A percentile compares a stretch with the other conserved stretches of the same genome.
phyloP scores from a whole-genome alignment of 1,284 basidiomycete species.

The Ganoderma lingzhi region DNA sequence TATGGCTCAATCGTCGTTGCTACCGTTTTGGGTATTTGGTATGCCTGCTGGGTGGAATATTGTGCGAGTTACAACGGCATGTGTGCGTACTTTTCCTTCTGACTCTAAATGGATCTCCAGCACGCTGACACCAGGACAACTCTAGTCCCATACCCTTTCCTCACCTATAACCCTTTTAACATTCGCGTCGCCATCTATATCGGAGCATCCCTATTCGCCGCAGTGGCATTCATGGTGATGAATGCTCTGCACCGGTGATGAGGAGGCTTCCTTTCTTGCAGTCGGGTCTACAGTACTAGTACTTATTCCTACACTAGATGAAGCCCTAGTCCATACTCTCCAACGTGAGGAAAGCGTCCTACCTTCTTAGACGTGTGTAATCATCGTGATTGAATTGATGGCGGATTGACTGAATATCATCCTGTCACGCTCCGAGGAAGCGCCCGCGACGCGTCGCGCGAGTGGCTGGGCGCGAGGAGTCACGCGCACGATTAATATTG shows the following conservation, averaged over 20 bases:
- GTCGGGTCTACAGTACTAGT: no score
- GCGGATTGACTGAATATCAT: no score
- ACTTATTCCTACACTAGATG: background rate
- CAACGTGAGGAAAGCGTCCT: no score
- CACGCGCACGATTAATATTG: background rate
- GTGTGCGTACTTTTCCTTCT: conserved; percentile 56
- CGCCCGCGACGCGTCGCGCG: background rate
- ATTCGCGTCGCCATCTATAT: conserved; percentile 70
- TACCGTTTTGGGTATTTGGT: conserved; percentile 56
- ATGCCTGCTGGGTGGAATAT: conserved; percentile 74
- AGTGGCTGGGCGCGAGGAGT: background rate
- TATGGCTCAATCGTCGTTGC: conserved; percentile 56
- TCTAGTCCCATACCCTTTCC: conserved; percentile 84
- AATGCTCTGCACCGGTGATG: conserved; percentile 52
- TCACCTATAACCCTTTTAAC: conserved; percentile 64
- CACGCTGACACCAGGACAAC: conserved; percentile 2
- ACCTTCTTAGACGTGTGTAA: no score
- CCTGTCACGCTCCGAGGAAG: no score
- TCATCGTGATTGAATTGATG: no score
- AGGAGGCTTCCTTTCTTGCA: background rate
- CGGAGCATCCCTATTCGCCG: conserved; percentile 58
- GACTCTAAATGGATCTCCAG: background rate
- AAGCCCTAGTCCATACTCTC: background rate
- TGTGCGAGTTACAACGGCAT: conserved; percentile 67
- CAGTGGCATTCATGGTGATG: conserved; percentile 62